Evolutionary conservation across 2,329 filamentous ascomycete species (phyloP), one percentile per base, ranked within the genome.

Genomic region (Fusarium chlamydosporum): DNA sequence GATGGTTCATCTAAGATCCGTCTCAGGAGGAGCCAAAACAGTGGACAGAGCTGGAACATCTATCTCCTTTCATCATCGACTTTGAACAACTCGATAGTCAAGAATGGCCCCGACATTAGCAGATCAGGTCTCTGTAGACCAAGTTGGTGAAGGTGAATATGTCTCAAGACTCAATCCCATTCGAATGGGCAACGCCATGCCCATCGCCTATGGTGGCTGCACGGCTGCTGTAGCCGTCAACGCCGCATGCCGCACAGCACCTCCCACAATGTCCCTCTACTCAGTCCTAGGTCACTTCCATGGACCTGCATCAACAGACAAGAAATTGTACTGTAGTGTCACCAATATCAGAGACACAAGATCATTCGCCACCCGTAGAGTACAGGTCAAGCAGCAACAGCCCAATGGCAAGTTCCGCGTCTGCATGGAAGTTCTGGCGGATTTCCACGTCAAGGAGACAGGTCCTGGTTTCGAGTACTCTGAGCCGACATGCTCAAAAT

Each of bases 361-460:
- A 15, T 82, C 82, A 1, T 86, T 86, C 55, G 79, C 80, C 4
- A 86, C 84, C 1, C 76, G 83, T 3, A 76, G 81, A 6, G 79
- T 86, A 5, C 76, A 82, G 60, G 78, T 85, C 29, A 78, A 74
- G 51, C 84, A 86, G 57, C 67, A 73, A 26, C 77, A 77, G 18
- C 71, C 79, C 0, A 74, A 80, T 48, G 80, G 79, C 11, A 61
- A 71, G 4, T 58, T 73, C 7, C 78, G 84, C 27, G 56, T 75
- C 0, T 84, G 81, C 51, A 65, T 85, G 31, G 78, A 83, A 51
- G 70, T 83, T 1, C 67, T 82, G 1, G 80, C 79, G 0, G 84
- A 86, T 56, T 86, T 86, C 56, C 83, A 85, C 29, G 68, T 77
- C 6, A 66, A 70, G 7, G 83, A 85, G 63, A 10, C 23, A 4